Evolutionary conservation across 176 grass and related monocot genomes (phyloP), one percentile per base, ranked within the genome.

Genomic region (Eleusine indica): DNA sequence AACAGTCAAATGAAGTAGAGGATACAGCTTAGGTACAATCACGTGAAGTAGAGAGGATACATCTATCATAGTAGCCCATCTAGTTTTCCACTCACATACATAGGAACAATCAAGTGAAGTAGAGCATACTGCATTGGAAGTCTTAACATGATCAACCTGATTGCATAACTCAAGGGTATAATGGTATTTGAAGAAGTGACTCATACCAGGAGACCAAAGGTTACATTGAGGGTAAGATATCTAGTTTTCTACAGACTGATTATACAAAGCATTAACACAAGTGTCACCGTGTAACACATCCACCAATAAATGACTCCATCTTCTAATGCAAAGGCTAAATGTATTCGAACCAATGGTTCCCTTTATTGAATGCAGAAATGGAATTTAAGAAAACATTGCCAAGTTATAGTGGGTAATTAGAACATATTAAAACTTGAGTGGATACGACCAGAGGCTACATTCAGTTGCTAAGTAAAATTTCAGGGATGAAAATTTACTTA

Each of bases 221-320:
- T 46, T 30, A 73, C 3, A 37, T 28, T 77, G 60, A 18, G 69
- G 25, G 40, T 70, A 85, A 71, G 18, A 17, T 71, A 52, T 25
- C 13, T 37, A 38, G 61, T 62, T 47, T 81, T 66, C 25, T 71
- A 73, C 16, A 73, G 53, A 82, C 38, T 67, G 9, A 61, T 40
- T 28, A 29, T 51, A 79, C 56, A 37, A 78, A 49, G 74, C 37
- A 88, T 74, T 54, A 80, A 80, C 41, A 52, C 41, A 88, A 57
- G 17, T 56, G 57, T 44, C 48, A 3, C 3, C 15, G 19, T 40
- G 47, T 71, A 78, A 78, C 44, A 66, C 56, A 46, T n/a, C 13
- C 47, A 56, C 6, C 47, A 77, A 41, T 13, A 77, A 73, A 66
- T 17, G n/a, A 66, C 54, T 83, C 37, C 14, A 76, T 70, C 42